These are phyloP conservation scores for Tausonia pullulans DNA, from an alignment of 1,284 basidiomycete genomes.

Conservation along the genomic window DNA sequence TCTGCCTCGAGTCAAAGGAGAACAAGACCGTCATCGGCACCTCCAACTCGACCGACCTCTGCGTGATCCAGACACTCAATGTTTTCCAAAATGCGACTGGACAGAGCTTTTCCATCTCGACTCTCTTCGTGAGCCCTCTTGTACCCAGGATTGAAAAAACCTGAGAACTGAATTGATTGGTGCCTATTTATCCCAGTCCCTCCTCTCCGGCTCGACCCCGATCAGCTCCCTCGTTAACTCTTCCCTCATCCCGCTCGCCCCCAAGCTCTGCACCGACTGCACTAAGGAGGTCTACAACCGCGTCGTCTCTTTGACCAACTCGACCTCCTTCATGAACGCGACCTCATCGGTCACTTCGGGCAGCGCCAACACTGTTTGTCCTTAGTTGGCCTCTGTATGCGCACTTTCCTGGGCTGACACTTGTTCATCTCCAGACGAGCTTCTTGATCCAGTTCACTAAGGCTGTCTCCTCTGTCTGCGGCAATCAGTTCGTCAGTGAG, in stretches of 20 bases:
- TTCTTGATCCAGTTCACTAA: background rate
- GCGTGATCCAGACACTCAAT: background rate
- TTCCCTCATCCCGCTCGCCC: slow-evolving; percentile 18
- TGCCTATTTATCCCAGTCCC: background rate
- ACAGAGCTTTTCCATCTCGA: background rate
- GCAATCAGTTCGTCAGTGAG: background rate
- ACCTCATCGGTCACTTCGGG: background rate
- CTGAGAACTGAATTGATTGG: background rate
- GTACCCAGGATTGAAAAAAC: background rate
- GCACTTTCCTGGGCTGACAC: too few species aligned
- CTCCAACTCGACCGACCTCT: slow-evolving; percentile 10
- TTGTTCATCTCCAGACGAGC: too few species aligned
- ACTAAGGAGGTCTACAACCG: background rate
- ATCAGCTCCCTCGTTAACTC: slow-evolving; percentile 28
- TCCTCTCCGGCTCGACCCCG: slow-evolving; percentile 6
- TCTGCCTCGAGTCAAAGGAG: slow-evolving; percentile 5
- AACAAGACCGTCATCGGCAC: slow-evolving; percentile 20
- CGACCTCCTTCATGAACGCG: slow-evolving; percentile 19
- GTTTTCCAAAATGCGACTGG: background rate
- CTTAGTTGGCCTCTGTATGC: too few species aligned
- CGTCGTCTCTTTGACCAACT: background rate
- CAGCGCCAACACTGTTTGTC: too few species aligned
- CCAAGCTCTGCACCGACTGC: background rate
- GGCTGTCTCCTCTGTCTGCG: background rate
- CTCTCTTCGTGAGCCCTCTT: background rate